Percentiles rank a stretch among this genome's conserved stretches.
These are phyloP conservation scores for Globisporangium lucens DNA, from an alignment of 352 stramenopile genomes.

Conservation along the genomic window DNA sequence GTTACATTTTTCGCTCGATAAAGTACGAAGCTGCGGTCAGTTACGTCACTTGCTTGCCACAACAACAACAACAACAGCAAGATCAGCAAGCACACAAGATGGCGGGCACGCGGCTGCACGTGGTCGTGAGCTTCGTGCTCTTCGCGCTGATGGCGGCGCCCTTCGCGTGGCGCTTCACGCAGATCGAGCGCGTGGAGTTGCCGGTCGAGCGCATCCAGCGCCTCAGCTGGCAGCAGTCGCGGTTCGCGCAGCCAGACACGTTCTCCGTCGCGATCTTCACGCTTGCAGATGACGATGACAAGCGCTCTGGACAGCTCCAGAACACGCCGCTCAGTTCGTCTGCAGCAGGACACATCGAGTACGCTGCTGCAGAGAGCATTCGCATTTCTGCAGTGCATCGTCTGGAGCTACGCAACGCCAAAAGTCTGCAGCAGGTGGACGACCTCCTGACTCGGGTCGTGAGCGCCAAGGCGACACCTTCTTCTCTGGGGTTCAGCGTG, in stretches of 20 bases:
- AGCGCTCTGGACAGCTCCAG: not conserved
- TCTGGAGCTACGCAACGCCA: not conserved
- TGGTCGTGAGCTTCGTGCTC: conserved; percentile 71
- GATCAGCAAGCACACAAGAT: conserved; percentile 27
- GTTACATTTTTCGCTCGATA: not conserved
- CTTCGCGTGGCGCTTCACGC: conserved; percentile 63
- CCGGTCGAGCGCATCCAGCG: conserved; percentile 51
- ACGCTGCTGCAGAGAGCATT: not conserved
- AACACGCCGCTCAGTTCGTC: not conserved
- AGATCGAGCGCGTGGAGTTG: conserved; percentile 60
- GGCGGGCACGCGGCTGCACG: conserved; percentile 70
- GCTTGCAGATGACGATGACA: not conserved
- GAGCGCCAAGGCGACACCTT: not conserved
- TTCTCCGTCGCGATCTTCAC: conserved; percentile 18
- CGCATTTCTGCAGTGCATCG: not conserved
- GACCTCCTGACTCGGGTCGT: conserved; percentile 27
- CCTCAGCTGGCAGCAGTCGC: conserved; percentile 32
- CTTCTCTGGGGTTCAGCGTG: conserved; percentile 25
- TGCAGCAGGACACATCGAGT: conserved; percentile 7
- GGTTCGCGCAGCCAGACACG: conserved; percentile 23
- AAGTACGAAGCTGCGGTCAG: conserved; percentile 1
- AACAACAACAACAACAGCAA: not conserved
- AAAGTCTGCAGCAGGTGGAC: conserved; percentile 26
- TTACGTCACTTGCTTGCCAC: not conserved
- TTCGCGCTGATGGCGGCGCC: conserved; percentile 62